phyloP scores from a whole-genome alignment of 768 basidiomycete species.

The Naganishia vaughanmartiniae region DNA sequence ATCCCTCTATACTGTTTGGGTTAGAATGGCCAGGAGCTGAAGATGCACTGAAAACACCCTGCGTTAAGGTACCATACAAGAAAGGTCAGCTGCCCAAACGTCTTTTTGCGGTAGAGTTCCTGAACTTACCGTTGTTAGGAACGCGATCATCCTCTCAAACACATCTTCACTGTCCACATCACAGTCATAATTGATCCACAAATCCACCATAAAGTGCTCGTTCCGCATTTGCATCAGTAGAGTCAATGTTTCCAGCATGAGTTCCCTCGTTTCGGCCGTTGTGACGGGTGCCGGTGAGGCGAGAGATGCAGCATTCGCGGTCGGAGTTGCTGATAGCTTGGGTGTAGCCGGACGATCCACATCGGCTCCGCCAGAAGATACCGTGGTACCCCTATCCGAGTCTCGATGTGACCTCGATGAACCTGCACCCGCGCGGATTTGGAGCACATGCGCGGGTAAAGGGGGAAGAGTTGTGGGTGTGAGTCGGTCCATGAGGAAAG shows the following conservation, averaged over 20 bases:
- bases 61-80: conserved; percentile 52
- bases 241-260: conserved; percentile 81
- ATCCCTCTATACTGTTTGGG: conserved; percentile 37
- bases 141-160: conserved; percentile 82
- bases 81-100: background rate
- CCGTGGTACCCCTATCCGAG: conserved; percentile 23
- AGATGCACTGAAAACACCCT: conserved; percentile 74
- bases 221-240: conserved; percentile 66
- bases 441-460: conserved; percentile 38
- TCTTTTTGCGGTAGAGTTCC: conserved; percentile 1
- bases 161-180: conserved; percentile 95
- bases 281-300: conserved; percentile 56
- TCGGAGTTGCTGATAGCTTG: conserved; percentile 52
- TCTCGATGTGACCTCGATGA: conserved; percentile 27
- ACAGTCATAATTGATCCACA: conserved; percentile 95
- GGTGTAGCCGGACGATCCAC: conserved; percentile 32
- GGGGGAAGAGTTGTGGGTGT: conserved; percentile 56
- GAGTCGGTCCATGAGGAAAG: conserved; percentile 88
- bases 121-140: conserved; percentile 68
- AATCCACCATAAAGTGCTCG: conserved; percentile 89
- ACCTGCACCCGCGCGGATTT: conserved; percentile 49
- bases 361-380: conserved; percentile 33
- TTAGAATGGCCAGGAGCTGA: conserved; percentile 62
- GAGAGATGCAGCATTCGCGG: conserved; percentile 50
- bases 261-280: conserved; percentile 78